phyloP scores from a whole-genome alignment of 169 alveolate species.

The Cryptosporidium viatorum region DNA sequence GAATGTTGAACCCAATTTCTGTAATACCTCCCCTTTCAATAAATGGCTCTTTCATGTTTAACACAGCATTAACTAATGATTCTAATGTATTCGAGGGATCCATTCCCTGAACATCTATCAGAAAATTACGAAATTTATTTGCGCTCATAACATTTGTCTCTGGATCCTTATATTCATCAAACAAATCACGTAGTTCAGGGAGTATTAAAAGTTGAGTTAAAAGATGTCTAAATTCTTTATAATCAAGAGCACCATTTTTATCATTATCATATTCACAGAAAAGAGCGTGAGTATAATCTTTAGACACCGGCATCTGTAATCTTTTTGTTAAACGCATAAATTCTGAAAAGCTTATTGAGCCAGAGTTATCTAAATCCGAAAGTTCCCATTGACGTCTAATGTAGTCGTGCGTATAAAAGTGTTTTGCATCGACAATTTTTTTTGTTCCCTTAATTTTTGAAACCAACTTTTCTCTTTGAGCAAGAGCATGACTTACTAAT shows the following conservation, averaged over 20 bases:
- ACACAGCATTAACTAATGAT: conserved; percentile 52
- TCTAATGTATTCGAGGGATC: conserved; percentile 57
- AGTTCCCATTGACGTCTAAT: conserved; percentile 78
- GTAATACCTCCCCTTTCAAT: conserved; percentile 73
- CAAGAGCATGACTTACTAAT: conserved; percentile 72
- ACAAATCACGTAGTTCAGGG: conserved; percentile 58
- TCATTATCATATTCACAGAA: conserved; percentile 68
- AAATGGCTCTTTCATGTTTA: conserved; percentile 69
- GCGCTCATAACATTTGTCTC: conserved; percentile 45
- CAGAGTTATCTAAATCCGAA: conserved; percentile 75
- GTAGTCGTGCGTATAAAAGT: conserved; percentile 62
- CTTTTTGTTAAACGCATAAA: conserved; percentile 66
- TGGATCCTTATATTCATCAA: conserved; percentile 63
- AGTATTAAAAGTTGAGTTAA: conserved; percentile 46
- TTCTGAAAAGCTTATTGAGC: conserved; percentile 49
- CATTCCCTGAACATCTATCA: conserved; percentile 74
- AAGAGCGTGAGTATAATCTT: conserved; percentile 56
- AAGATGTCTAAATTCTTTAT: conserved; percentile 55
- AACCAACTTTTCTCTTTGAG: conserved; percentile 41
- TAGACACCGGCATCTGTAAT: conserved; percentile 70
- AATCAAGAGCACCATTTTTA: conserved; percentile 51
- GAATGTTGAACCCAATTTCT: conserved; percentile 69
- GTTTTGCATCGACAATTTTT: conserved; percentile 46
- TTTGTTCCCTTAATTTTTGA: conserved; percentile 37
- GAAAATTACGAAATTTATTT: conserved; percentile 39